A percentile compares a stretch with the other conserved stretches of the same genome.
Conservation (phyloP, 305 asterid genomes). For the Solanum hybrid region DNA sequence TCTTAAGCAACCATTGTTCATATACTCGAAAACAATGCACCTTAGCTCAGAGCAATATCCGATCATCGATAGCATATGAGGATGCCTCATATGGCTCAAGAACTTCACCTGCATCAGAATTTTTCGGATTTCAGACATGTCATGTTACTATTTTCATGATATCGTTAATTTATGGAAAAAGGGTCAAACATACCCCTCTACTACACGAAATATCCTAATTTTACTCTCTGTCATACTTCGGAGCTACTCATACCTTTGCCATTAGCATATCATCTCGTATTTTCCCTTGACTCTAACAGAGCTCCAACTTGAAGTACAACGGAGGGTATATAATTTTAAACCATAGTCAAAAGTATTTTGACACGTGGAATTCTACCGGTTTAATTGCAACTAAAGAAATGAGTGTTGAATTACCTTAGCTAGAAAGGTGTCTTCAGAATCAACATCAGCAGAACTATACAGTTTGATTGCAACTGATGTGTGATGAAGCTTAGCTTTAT, state of each 20-base stretch:
- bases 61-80: conserved; percentile 40
- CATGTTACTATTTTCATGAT: not conserved
- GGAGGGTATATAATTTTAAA: not conserved
- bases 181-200: not conserved
- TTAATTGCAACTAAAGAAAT: not conserved
- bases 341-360: not conserved
- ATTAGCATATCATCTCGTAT: not conserved
- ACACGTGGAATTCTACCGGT: not conserved
- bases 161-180: not conserved
- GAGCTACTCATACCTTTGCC: not conserved
- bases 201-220: not conserved
- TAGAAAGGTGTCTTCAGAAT: conserved; percentile 24
- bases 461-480: conserved; percentile 44
- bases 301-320: not conserved
- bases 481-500: conserved; percentile 38
- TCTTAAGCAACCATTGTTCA: conserved; percentile 46
- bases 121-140: not conserved
- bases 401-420: conserved; percentile 28
- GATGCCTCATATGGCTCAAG: conserved; percentile 41
- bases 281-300: not conserved
- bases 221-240: not conserved
- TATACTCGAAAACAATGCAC: conserved; percentile 50
- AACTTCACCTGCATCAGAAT: conserved; percentile 40
- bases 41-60: conserved; percentile 59
- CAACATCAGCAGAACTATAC: conserved; percentile 13